Evolutionary conservation across 495 filamentous ascomycete genomes (phyloP), one percentile per base, ranked within the genome.

Genomic region (Annulohypoxylon moriforme): DNA sequence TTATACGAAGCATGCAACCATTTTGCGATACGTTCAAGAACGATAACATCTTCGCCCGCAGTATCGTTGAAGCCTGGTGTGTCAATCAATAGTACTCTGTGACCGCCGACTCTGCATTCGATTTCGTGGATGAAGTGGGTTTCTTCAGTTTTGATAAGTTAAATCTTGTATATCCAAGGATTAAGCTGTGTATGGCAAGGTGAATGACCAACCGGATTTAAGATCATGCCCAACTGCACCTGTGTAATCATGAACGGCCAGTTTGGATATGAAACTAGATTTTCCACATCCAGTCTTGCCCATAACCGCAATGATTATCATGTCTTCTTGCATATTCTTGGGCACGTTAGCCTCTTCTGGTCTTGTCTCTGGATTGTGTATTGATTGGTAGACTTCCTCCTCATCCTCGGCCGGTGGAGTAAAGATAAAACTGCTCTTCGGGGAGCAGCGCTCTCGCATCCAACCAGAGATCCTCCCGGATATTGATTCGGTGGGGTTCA

Each of bases 251-350:
- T 27, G 6, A 4, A 25, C 47, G 20, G 25, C 47, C 4, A 52
- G 47, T 20, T 29, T 52, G 27, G 47, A 52, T 9, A 29, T 29
- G 47, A 52, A 52, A 25, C 47, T 52, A 16, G 47, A 52, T 27
- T 52, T 52, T 9, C 47, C 47, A 5, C 47, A 52, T 14, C 47
- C 47, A 3, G 22, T 27, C 25, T 20, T 52, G 2, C 47, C 47
- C 20, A 52, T 52, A 22, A 52, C 25, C 20, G 47, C 47, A 14
- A 52, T 52, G 47, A 52, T 40, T 10, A n/a, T 40, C 4, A 40
- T 52, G 14, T 52, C 47, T 52, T 25, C 47, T n/a, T 11, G 20
- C 13, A 14, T 29, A 20, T 20, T 25, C 47, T 52, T 29, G 13
- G 1, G 36, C 36, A 14, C 11, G 36, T 14, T 52, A 52, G 47